phyloP scores from a whole-genome alignment of 2,329 filamentous ascomycete genomes.

The Orbilia ellipsospora region DNA sequence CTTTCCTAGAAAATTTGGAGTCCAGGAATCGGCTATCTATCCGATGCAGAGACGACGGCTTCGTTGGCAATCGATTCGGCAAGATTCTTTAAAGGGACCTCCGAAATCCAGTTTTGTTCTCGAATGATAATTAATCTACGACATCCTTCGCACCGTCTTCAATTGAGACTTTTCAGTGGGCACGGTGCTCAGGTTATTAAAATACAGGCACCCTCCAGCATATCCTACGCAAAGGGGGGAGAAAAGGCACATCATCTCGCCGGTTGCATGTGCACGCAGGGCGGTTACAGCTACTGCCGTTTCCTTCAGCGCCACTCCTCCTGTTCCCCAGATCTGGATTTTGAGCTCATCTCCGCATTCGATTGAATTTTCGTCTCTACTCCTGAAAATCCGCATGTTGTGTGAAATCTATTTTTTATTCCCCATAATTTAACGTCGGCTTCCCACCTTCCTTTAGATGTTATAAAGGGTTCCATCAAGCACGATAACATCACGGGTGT shows the following conservation, averaged over 20 bases:
- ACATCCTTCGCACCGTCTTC: no score
- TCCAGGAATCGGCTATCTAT: not conserved
- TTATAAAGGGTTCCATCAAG: slow-evolving; percentile 22
- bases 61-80: no score
- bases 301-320: slow-evolving; percentile 27
- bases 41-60: no score
- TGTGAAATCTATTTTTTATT: slow-evolving; percentile 4
- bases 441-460: slow-evolving; percentile 14
- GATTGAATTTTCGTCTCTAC: slow-evolving; percentile 26
- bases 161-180: no score
- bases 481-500: slow-evolving; percentile 19
- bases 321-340: slow-evolving; percentile 22
- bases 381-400: slow-evolving; percentile 28
- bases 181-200: no score
- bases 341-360: slow-evolving; percentile 35
- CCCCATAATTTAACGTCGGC: slow-evolving; percentile 10
- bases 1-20: not conserved
- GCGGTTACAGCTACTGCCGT: slow-evolving; percentile 20
- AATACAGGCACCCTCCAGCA: no score
- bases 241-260: no score
- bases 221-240: no score
- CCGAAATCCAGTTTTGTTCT: no score
- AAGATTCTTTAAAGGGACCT: no score
- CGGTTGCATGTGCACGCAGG: not conserved
- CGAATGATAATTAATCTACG: no score